A percentile compares a stretch with the other conserved stretches of the same genome.
phyloP scores from a whole-genome alignment of 371 early-diverging fungal genomes.

The Mucor piriformis region DNA sequence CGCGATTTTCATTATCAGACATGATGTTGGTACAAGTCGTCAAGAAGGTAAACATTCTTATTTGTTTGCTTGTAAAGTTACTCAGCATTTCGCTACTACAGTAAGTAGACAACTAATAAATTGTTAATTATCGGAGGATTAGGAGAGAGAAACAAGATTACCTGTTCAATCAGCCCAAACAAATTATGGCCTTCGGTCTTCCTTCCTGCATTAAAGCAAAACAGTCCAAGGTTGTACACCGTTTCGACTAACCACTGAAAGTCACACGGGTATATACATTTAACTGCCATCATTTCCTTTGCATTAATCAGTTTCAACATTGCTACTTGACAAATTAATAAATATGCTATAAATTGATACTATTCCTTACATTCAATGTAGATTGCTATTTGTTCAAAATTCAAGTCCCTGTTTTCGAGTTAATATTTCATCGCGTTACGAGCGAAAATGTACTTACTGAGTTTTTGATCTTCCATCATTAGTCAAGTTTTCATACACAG shows the following conservation, averaged over 20 bases:
- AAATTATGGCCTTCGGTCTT: constrained; percentile 5
- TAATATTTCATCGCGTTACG: too few species aligned
- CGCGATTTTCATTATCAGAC: background rate
- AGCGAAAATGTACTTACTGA: constrained; percentile 3
- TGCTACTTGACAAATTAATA: too few species aligned
- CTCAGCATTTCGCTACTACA: background rate
- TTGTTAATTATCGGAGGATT: background rate
- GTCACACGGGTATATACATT: background rate
- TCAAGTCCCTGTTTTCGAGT: too few species aligned
- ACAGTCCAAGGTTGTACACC: constrained; percentile 18
- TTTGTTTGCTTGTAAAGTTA: background rate
- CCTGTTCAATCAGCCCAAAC: constrained; percentile 14
- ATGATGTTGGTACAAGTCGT: background rate
- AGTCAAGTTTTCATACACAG: constrained; percentile 6
- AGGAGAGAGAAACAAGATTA: background rate
- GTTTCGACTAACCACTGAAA: constrained; percentile 18
- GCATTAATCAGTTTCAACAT: too few species aligned
- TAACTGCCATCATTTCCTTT: background rate
- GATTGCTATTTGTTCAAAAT: too few species aligned
- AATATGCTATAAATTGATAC: too few species aligned
- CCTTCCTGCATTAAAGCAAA: constrained; percentile 17
- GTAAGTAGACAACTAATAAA: background rate
- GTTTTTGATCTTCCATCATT: constrained; percentile 6
- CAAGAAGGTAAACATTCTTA: background rate
- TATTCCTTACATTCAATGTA: too few species aligned